phyloP scores from a whole-genome alignment of 257 asterid genomes.

The Dorcoceras hygrometricum region DNA sequence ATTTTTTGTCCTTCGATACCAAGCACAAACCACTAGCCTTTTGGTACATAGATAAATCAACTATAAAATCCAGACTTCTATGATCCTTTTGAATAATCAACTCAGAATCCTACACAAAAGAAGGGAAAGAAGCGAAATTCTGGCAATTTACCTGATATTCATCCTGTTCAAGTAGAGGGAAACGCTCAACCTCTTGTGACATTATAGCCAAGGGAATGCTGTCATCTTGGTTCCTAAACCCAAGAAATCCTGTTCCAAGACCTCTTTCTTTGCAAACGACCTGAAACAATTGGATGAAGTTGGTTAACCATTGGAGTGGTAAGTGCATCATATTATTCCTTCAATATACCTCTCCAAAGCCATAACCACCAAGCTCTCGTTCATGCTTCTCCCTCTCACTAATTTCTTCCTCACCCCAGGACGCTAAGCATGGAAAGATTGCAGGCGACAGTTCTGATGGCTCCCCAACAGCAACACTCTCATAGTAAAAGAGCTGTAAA shows the following conservation, averaged over 20 bases:
- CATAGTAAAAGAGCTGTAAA: constrained; percentile 90
- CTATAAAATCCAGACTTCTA: not conserved
- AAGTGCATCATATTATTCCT: constrained; percentile 14
- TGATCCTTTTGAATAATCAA: constrained; percentile 10
- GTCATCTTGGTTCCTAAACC: constrained; percentile 53
- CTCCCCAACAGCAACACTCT: constrained; percentile 92
- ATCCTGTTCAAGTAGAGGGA: constrained; percentile 47
- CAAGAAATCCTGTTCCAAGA: constrained; percentile 76
- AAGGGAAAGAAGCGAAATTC: constrained; percentile 12
- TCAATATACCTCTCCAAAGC: constrained; percentile 84
- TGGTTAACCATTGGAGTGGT: constrained; percentile 18
- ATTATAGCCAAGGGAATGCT: constrained; percentile 32
- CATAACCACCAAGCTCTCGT: constrained; percentile 95
- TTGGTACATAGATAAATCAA: not conserved
- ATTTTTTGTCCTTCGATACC: constrained; percentile 4
- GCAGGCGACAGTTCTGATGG: constrained; percentile 82
- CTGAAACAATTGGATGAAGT: constrained; percentile 38
- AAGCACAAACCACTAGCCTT: not conserved
- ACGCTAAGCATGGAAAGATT: constrained; percentile 81
- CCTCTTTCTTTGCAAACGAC: constrained; percentile 97
- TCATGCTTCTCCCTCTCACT: constrained; percentile 93
- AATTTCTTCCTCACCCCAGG: constrained; percentile 99
- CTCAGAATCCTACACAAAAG: not conserved
- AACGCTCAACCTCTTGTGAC: constrained; percentile 45
- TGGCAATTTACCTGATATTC: constrained; percentile 43